These are phyloP conservation scores for Phylloporus scabripes DNA, from an alignment of 768 basidiomycete species.

Conservation along the genomic window DNA sequence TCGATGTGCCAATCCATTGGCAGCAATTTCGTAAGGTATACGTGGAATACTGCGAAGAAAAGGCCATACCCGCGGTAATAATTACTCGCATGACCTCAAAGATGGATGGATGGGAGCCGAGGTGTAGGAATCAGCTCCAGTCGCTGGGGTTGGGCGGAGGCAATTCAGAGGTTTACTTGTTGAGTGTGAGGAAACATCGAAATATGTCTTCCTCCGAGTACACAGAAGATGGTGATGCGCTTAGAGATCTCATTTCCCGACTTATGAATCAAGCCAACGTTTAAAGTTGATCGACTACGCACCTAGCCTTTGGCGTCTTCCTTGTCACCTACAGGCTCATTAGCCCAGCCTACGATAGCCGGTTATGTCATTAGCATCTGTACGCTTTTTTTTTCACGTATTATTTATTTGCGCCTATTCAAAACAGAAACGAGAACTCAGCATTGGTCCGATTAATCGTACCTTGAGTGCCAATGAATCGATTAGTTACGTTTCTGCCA, in stretches of 20 bases:
- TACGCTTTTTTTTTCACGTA: neutral
- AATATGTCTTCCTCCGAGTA: slow-evolving; percentile 8
- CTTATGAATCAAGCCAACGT: neutral
- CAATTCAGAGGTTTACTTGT: slow-evolving; percentile 1
- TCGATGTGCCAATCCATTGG: slow-evolving; percentile 14
- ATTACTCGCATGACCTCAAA: slow-evolving; percentile 12
- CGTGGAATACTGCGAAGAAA: slow-evolving; percentile 19
- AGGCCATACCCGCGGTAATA: slow-evolving; percentile 17
- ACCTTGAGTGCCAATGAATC: too few species aligned
- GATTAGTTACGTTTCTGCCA: too few species aligned
- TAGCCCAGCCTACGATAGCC: slow-evolving; percentile 2
- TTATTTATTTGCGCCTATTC: neutral
- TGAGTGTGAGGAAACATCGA: slow-evolving; percentile 11
- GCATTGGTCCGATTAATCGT: too few species aligned
- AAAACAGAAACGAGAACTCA: too few species aligned
- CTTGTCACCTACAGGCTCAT: neutral
- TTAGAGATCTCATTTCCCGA: slow-evolving; percentile 10
- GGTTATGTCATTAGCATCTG: neutral
- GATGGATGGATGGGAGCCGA: slow-evolving; percentile 4
- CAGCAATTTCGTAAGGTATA: slow-evolving; percentile 21
- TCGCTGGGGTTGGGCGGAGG: slow-evolving; percentile 5
- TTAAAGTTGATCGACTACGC: neutral
- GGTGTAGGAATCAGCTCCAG: slow-evolving; percentile 13
- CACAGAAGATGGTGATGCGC: slow-evolving; percentile 11
- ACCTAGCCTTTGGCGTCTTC: neutral